These are phyloP conservation scores for Astragalus glycyphyllos DNA, from an alignment of 306 rosid genomes.

Conservation along the genomic window DNA sequence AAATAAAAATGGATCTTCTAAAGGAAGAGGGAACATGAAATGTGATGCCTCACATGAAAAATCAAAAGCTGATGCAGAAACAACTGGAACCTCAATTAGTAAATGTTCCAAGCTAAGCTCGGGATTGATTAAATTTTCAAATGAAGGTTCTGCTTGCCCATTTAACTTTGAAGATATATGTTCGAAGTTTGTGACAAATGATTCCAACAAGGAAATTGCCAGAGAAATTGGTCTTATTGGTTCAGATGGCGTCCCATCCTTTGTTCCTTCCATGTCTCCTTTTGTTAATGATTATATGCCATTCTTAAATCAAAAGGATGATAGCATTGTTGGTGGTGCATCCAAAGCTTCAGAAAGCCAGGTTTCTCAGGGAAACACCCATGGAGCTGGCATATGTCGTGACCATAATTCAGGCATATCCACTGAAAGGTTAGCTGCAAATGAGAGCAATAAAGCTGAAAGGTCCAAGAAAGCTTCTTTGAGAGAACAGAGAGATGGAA, in stretches of 20 bases:
- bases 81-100: slow-evolving; percentile 47
- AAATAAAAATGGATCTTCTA: slow-evolving; percentile 61
- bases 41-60: slow-evolving; percentile 56
- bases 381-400: slow-evolving; percentile 47
- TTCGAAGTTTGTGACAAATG: slow-evolving; percentile 74
- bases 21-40: slow-evolving; percentile 65
- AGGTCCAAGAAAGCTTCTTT: slow-evolving; percentile 48
- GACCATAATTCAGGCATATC: slow-evolving; percentile 48
- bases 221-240: slow-evolving; percentile 85
- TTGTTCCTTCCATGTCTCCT: slow-evolving; percentile 63
- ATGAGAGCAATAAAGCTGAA: slow-evolving; percentile 47
- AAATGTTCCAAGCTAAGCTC: slow-evolving; percentile 60
- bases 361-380: slow-evolving; percentile 51
- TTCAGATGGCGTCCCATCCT: slow-evolving; percentile 71
- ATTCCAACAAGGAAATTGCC: slow-evolving; percentile 75
- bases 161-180: slow-evolving; percentile 75
- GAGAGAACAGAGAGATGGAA: slow-evolving; percentile 60
- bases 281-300: slow-evolving; percentile 59
- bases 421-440: slow-evolving; percentile 47
- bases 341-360: slow-evolving; percentile 51
- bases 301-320: slow-evolving; percentile 55
- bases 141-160: slow-evolving; percentile 70
- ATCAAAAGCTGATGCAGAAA: slow-evolving; percentile 52
- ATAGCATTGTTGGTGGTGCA: slow-evolving; percentile 41
- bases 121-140: slow-evolving; percentile 73